Percentiles rank a stretch among this genome's conserved stretches.
Evolutionary conservation across 257 asterid genomes (phyloP).

Genomic region (Ilex asprella): DNA sequence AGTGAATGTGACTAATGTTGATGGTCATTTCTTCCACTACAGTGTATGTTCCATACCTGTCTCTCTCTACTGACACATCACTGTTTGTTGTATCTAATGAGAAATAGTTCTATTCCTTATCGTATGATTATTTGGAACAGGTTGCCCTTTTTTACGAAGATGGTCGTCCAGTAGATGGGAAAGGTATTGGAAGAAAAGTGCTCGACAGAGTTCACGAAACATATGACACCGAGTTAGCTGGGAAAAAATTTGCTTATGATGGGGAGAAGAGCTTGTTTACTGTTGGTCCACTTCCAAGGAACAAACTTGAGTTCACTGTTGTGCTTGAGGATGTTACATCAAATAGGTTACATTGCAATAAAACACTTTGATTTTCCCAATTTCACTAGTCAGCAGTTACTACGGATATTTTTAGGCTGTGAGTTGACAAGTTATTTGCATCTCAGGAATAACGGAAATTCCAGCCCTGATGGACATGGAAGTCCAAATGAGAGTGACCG

Average conservation of each 20-base stretch:
- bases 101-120: background rate
- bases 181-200: constrained; percentile 86
- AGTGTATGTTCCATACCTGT: constrained; percentile 46
- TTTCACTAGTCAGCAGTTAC: background rate
- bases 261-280: constrained; percentile 92
- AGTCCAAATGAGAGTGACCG: constrained; percentile 51
- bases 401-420: background rate
- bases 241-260: constrained; percentile 79
- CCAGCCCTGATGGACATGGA: constrained; percentile 58
- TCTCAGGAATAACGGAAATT: constrained; percentile 63
- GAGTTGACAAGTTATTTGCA: constrained; percentile 3
- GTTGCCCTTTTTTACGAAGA: constrained; percentile 90
- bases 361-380: no score
- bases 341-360: constrained; percentile 33
- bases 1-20: constrained; percentile 57
- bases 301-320: constrained; percentile 78
- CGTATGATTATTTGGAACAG: constrained; percentile 20
- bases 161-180: constrained; percentile 89
- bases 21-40: constrained; percentile 80
- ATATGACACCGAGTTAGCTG: constrained; percentile 63
- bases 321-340: constrained; percentile 79
- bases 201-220: constrained; percentile 78
- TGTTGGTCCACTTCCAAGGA: constrained; percentile 75
- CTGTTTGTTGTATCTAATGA: background rate
- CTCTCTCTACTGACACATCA: background rate